These are phyloP conservation scores for Apiospora malaysiana DNA, from an alignment of 2,329 filamentous ascomycete species.

Conservation along the genomic window DNA sequence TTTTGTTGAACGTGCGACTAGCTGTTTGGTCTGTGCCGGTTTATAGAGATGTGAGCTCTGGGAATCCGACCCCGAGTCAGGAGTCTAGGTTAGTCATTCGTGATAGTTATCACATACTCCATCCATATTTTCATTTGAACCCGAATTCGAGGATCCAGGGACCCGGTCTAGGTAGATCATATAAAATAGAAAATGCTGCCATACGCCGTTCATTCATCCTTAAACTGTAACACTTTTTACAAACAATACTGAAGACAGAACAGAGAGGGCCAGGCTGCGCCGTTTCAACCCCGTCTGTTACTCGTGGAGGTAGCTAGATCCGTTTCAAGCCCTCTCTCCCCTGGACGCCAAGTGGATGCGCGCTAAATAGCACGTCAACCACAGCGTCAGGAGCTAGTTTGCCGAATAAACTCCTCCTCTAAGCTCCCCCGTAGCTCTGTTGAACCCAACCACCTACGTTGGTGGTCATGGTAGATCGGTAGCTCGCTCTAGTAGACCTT, in stretches of 20 bases:
- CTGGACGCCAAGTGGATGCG: conserved; percentile 25
- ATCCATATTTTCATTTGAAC: no score
- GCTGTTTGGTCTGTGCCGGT: no score
- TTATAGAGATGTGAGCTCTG: no score
- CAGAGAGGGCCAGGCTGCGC: conserved; percentile 24
- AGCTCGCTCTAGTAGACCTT: conserved; percentile 81
- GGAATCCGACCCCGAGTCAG: no score
- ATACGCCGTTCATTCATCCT: conserved; percentile 12
- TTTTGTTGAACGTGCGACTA: no score
- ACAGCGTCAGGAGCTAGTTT: background rate
- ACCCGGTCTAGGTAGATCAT: background rate
- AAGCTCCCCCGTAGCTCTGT: background rate
- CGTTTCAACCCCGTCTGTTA: conserved; percentile 24
- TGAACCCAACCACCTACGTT: conserved; percentile 3
- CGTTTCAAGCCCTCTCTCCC: conserved; percentile 16
- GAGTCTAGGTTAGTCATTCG: no score
- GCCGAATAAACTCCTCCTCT: background rate
- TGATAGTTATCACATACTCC: no score
- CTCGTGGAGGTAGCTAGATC: conserved; percentile 18
- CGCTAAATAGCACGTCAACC: conserved; percentile 8
- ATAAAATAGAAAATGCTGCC: conserved; percentile 1
- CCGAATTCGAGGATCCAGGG: background rate
- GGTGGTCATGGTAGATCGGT: background rate
- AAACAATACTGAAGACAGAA: conserved; percentile 14
- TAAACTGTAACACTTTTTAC: conserved; percentile 25